Conservation (phyloP, 164 flowering plant genomes). For the Vitis cinerea region DNA sequence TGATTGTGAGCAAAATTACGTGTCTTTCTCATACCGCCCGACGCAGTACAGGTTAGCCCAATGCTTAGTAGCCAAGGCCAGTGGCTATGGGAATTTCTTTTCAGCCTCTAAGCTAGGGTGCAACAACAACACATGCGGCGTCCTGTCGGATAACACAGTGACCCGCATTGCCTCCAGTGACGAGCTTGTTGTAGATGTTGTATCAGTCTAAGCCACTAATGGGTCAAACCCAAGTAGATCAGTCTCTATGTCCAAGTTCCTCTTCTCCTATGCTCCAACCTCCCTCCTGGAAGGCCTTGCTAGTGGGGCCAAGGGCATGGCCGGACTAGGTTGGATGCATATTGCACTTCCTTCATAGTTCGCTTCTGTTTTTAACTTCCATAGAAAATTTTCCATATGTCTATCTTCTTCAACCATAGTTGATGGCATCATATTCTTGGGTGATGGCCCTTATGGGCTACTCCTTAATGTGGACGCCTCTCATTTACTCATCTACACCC, state of each 20-base stretch:
- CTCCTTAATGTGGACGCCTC: conserved; percentile 29
- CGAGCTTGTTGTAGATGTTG: conserved; percentile 23
- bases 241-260: conserved; percentile 9
- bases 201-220: conserved; percentile 22
- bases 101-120: conserved; percentile 26
- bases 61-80: conserved; percentile 27
- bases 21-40: no score
- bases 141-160: conserved; percentile 25
- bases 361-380: no score
- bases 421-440: conserved; percentile 38
- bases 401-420: not conserved
- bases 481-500: conserved; percentile 27
- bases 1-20: no score
- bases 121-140: conserved; percentile 32
- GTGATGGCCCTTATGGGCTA: conserved; percentile 36
- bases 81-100: conserved; percentile 23
- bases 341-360: conserved; percentile 3
- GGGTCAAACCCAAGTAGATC: conserved; percentile 24
- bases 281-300: conserved; percentile 36
- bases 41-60: conserved; percentile 30
- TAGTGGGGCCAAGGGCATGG: conserved; percentile 40
- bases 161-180: conserved; percentile 12
- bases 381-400: no score
- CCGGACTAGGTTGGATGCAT: conserved; percentile 36
- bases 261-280: conserved; percentile 34